Evolutionary conservation across 176 grass and related monocot species (phyloP).

Genomic region (Stipa capillata): DNA sequence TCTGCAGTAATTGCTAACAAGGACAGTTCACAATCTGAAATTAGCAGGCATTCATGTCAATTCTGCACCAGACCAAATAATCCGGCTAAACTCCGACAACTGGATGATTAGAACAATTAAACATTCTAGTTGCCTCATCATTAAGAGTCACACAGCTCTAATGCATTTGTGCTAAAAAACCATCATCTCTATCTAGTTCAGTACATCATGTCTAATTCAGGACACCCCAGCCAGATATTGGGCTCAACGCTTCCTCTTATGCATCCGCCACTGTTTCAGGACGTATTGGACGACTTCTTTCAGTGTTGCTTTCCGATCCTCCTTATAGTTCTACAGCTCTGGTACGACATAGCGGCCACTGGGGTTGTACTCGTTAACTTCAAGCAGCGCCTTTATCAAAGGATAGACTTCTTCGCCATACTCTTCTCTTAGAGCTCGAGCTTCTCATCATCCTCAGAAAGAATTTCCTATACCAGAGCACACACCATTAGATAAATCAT

Average conservation of each 20-base stretch:
- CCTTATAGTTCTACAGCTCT: constrained; percentile 35
- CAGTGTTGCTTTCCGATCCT: constrained; percentile 8
- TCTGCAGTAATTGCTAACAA: too few relatives aligned
- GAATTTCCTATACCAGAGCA: constrained; percentile 25
- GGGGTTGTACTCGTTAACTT: constrained; percentile 56
- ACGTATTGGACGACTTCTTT: constrained; percentile 12
- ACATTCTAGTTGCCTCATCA: neutral
- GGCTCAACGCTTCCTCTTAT: constrained; percentile 13
- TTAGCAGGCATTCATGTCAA: neutral
- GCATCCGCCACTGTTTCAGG: neutral
- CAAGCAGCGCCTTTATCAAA: constrained; percentile 37
- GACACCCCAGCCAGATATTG: too few relatives aligned
- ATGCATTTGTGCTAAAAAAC: neutral
- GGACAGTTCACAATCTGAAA: too few relatives aligned
- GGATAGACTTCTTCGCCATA: constrained; percentile 30
- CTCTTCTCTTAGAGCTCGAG: constrained; percentile 25
- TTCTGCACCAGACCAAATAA: neutral
- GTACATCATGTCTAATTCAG: neutral
- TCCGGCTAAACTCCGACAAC: neutral
- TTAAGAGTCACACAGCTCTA: neutral
- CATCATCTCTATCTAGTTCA: neutral
- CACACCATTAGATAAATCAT: neutral
- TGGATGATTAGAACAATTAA: neutral
- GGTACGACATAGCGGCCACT: constrained; percentile 21
- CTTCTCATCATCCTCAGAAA: constrained; percentile 32